Conservation (phyloP, 2,329 filamentous ascomycete species). For the Aspergillus fumigatiaffinis region DNA sequence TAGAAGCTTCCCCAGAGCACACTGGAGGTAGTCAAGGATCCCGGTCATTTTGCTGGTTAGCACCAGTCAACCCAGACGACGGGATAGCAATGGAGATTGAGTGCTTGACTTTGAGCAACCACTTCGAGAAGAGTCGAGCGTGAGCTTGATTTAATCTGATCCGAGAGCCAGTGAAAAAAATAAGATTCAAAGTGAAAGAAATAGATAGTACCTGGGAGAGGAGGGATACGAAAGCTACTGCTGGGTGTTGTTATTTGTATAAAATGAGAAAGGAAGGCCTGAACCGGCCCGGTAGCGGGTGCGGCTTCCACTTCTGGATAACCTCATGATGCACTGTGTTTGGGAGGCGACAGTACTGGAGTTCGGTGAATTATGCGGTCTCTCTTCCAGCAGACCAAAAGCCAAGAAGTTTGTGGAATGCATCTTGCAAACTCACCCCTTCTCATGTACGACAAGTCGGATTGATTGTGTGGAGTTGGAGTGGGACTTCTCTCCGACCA, state of each 20-base stretch:
- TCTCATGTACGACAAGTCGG: not conserved
- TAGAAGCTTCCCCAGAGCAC: slow-evolving; percentile 16
- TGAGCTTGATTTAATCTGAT: not conserved
- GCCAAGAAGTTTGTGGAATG: not conserved
- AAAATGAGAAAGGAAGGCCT: slow-evolving; percentile 7
- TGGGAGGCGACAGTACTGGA: not conserved
- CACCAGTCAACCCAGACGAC: no score
- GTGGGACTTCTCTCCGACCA: not conserved
- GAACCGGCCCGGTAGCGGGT: slow-evolving; percentile 21
- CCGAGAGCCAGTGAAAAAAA: not conserved
- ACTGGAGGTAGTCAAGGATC: slow-evolving; percentile 18
- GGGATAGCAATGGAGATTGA: not conserved
- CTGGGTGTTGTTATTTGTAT: not conserved
- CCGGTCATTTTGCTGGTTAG: slow-evolving; percentile 5
- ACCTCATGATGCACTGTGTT: not conserved
- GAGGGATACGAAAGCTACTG: not conserved
- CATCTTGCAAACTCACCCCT: not conserved
- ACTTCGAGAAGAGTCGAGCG: no score
- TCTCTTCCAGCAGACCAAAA: not conserved
- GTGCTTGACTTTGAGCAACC: not conserved
- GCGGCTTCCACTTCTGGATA: not conserved
- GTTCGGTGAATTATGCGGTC: not conserved
- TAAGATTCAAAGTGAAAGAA: not conserved
- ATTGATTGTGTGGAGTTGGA: not conserved
- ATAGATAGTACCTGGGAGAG: not conserved